phyloP scores from a whole-genome alignment of 805 yeast genomes.

The Zygoascus flipseniorum region DNA sequence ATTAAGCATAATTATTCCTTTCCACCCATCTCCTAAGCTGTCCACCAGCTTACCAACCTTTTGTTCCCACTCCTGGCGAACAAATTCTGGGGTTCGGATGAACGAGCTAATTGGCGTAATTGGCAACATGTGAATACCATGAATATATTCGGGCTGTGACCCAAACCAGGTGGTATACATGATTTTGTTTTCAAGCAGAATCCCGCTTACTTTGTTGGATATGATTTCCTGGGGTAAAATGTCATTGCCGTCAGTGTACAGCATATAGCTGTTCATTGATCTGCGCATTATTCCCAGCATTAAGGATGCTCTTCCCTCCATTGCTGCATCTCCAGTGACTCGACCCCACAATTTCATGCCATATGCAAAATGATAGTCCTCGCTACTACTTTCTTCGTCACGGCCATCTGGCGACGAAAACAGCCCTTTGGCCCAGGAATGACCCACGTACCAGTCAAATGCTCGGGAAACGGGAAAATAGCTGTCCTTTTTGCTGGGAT shows the following conservation, averaged over 20 bases:
- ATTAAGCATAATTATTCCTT: constrained; percentile 59
- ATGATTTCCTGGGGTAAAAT: constrained; percentile 44
- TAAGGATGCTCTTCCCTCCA: constrained; percentile 49
- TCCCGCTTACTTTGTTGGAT: constrained; percentile 58
- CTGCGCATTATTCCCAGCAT: constrained; percentile 49
- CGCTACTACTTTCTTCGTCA: constrained; percentile 64
- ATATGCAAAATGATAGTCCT: constrained; percentile 61
- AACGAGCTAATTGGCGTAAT: constrained; percentile 53
- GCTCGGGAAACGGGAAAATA: constrained; percentile 57
- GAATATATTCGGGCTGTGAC: constrained; percentile 49
- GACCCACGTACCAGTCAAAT: constrained; percentile 69
- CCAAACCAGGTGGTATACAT: constrained; percentile 72
- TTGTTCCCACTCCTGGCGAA: constrained; percentile 50
- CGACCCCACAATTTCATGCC: constrained; percentile 65
- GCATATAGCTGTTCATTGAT: constrained; percentile 49
- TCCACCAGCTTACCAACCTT: constrained; percentile 35
- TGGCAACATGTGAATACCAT: constrained; percentile 76
- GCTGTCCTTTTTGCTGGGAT: constrained; percentile 42
- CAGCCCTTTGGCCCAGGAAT: constrained; percentile 68
- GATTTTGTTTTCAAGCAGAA: constrained; percentile 61
- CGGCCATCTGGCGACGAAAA: constrained; percentile 57
- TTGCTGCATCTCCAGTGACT: constrained; percentile 42
- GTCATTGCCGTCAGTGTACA: constrained; percentile 39
- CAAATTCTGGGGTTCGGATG: constrained; percentile 45
- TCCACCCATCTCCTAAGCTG: constrained; percentile 51